A percentile compares a stretch with the other conserved stretches of the same genome.
Conservation (phyloP, 2,329 filamentous ascomycete genomes). For the Penicillium sp. region DNA sequence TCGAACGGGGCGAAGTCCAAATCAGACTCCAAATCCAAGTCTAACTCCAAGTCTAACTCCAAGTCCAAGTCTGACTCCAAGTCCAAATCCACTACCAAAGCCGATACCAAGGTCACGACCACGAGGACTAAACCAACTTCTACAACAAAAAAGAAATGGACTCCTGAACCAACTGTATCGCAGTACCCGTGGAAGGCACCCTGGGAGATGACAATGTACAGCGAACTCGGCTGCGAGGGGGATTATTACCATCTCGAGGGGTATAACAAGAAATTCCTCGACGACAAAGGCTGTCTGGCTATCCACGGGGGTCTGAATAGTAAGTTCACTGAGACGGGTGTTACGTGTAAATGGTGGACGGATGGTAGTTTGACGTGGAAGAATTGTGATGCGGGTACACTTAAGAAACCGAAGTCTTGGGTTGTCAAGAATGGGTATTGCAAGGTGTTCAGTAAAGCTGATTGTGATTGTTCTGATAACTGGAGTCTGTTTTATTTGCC, state of each 20-base stretch:
- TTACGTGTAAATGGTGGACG: slow-evolving; percentile 10
- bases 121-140: neutral
- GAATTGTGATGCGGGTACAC: slow-evolving; percentile 3
- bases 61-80: neutral
- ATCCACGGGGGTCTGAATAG: slow-evolving; percentile 1
- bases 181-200: neutral
- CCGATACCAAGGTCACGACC: neutral
- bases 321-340: neutral
- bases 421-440: slow-evolving; percentile 8
- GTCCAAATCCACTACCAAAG: neutral
- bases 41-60: neutral
- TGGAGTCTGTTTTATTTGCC: neutral
- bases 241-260: slow-evolving; percentile 3
- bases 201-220: slow-evolving; percentile 1
- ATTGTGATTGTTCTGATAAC: slow-evolving; percentile 1
- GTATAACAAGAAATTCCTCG: neutral
- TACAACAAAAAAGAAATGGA: neutral
- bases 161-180: neutral
- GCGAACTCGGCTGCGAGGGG: neutral
- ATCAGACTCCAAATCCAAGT: neutral
- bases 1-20: neutral
- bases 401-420: slow-evolving; percentile 10
- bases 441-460: neutral
- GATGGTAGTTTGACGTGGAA: neutral
- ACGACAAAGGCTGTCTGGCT: neutral